Evolutionary conservation across 83 land plant genomes (phyloP), one percentile per base, ranked within the genome.

Genomic region (Larix sibirica): DNA sequence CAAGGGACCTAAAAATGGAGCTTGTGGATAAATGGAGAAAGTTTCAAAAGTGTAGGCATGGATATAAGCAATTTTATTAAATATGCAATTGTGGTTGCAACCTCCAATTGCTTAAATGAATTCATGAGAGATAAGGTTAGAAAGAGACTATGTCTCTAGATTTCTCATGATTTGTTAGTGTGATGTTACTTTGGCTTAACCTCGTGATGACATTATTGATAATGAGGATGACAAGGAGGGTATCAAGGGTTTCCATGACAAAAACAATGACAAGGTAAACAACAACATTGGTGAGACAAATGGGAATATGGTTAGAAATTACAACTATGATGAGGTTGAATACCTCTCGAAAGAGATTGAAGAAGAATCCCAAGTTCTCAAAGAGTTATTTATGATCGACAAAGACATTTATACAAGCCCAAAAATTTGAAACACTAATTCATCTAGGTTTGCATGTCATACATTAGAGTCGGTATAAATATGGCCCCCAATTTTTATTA

Each of bases 281-380:
- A 40, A 44, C 33, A 23, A 64, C 33, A 67, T 60, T 18, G 83
- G 31, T 13, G 88, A 60, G 56, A 47, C 79, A 17, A 84, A 70
- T 18, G 56, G 64, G 58, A 38, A 26, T 79, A 81, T 77, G 47
- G 66, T 86, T 17, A 89, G 87, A 60, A 85, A 81, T 79, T 84
- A 69, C 75, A 88, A 89, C 79, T 87, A 79, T 77, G 90, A 88
- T 21, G 92, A 94, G 68, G 92, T 88, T 6, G 92, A 92, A 80
- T 92, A 92, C 17, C 85, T 94, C 79, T 90, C 93, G 12, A 88
- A 92, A 76, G 95, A 90, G 81, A 89, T 94, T 76, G 95, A 94
- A 24, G 93, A 92, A 58, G 88, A 86, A 84, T 63, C 65, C 77
- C 83, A 85, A 79, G 47, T 81, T 80, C 62, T 85, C 62, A 86